A percentile compares a stretch with the other conserved stretches of the same genome.
Evolutionary conservation across 2,329 filamentous ascomycete genomes (phyloP).

Genomic region (Penicillium aurantiogriseum): DNA sequence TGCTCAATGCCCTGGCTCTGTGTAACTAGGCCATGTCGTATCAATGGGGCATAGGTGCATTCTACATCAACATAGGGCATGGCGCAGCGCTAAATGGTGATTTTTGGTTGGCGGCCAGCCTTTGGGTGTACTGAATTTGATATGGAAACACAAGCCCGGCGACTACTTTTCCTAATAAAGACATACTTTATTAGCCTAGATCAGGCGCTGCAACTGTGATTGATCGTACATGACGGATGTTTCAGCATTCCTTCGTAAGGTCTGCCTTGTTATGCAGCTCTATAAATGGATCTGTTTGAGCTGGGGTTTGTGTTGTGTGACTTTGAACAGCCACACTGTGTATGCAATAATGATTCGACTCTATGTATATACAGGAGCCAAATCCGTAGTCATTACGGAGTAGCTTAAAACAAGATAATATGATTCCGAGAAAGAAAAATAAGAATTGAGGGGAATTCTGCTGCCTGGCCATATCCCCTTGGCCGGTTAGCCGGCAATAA

Average conservation of each 20-base stretch:
- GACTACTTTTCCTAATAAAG: neutral
- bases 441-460: neutral
- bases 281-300: neutral
- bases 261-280: neutral
- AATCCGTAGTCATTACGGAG: neutral
- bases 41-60: neutral
- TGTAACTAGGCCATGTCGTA: constrained; percentile 1
- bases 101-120: neutral
- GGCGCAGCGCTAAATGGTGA: constrained; percentile 2
- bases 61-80: neutral
- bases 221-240: neutral
- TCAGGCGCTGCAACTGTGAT: constrained; percentile 1
- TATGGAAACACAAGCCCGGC: neutral
- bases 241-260: neutral
- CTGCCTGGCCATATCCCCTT: neutral
- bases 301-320: neutral
- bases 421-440: neutral
- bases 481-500: neutral
- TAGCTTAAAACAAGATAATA: neutral
- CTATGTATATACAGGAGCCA: neutral
- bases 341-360: neutral
- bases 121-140: neutral
- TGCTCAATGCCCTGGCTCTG: neutral
- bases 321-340: neutral
- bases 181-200: neutral